phyloP scores from a whole-genome alignment of 352 stramenopile genomes.

The Phytophthora ohioensis region DNA sequence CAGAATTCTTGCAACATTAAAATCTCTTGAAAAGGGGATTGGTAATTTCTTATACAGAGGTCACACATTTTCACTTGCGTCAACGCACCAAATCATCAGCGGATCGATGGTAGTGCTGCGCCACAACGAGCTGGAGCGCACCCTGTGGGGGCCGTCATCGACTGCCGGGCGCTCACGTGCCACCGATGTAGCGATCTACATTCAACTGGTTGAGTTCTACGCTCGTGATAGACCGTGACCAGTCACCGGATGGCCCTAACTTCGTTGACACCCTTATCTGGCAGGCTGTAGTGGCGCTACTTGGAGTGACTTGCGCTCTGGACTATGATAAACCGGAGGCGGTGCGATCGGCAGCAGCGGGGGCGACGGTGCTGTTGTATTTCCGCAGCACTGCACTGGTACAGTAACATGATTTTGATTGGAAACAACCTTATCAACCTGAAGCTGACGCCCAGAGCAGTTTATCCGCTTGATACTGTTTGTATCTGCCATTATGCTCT shows the following conservation, averaged over 20 bases:
- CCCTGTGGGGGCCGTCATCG: slow-evolving; percentile 62
- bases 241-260: slow-evolving; percentile 4
- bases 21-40: slow-evolving; percentile 24
- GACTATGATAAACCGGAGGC: slow-evolving; percentile 67
- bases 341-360: slow-evolving; percentile 48
- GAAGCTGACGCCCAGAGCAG: slow-evolving; percentile 35
- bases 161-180: slow-evolving; percentile 51
- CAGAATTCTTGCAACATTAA: background rate
- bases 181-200: slow-evolving; percentile 53
- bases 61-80: background rate
- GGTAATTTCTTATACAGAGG: slow-evolving; percentile 5
- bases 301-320: slow-evolving; percentile 43
- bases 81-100: background rate
- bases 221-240: background rate
- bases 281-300: slow-evolving; percentile 46
- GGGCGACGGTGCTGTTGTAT: slow-evolving; percentile 53
- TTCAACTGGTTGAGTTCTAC: slow-evolving; percentile 49
- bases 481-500: slow-evolving; percentile 58
- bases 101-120: slow-evolving; percentile 70
- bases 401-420: slow-evolving; percentile 24
- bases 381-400: slow-evolving; percentile 66
- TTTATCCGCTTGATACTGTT: slow-evolving; percentile 70
- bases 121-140: slow-evolving; percentile 66
- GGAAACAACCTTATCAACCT: background rate
- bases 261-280: slow-evolving; percentile 6